Conservation (phyloP, 305 asterid genomes). For the Andrographis paniculata region DNA sequence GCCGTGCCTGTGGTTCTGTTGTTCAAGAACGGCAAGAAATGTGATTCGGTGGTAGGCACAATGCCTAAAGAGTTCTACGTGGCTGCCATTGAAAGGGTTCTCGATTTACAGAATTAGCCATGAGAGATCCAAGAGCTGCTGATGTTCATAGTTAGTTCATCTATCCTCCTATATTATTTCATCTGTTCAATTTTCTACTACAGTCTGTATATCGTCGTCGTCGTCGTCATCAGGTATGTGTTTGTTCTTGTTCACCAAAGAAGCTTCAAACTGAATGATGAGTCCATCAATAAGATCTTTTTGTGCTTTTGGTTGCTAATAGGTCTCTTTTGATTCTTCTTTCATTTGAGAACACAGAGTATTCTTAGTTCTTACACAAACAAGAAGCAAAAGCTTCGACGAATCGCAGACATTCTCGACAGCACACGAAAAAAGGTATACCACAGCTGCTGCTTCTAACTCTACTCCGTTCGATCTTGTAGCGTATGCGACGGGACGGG, state of each 20-base stretch:
- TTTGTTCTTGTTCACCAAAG: background rate
- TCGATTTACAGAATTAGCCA: constrained; percentile 28
- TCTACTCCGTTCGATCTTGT: too few relatives aligned
- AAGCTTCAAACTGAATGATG: too few relatives aligned
- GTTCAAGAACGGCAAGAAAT: constrained; percentile 67
- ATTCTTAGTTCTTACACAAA: background rate
- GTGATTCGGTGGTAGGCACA: constrained; percentile 63
- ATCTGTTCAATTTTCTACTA: background rate
- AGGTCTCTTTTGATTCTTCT: background rate
- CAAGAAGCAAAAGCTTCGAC: background rate
- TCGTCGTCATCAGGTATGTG: too few relatives aligned
- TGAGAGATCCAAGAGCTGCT: too few relatives aligned
- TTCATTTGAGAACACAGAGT: background rate
- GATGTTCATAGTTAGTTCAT: constrained; percentile 7
- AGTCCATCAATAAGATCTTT: too few relatives aligned
- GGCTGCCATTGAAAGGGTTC: constrained; percentile 72
- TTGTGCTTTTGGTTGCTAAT: too few relatives aligned
- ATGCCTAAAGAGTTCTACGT: constrained; percentile 89
- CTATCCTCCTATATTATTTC: constrained; percentile 5
- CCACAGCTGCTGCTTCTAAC: too few relatives aligned
- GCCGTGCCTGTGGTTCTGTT: constrained; percentile 86
- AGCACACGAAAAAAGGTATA: background rate
- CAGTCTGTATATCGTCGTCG: too few relatives aligned
- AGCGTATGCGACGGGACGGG: background rate
- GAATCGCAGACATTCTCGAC: background rate